These are phyloP conservation scores for Grosmannia huntii DNA, from an alignment of 2,329 filamentous ascomycete species.

Conservation along the genomic window DNA sequence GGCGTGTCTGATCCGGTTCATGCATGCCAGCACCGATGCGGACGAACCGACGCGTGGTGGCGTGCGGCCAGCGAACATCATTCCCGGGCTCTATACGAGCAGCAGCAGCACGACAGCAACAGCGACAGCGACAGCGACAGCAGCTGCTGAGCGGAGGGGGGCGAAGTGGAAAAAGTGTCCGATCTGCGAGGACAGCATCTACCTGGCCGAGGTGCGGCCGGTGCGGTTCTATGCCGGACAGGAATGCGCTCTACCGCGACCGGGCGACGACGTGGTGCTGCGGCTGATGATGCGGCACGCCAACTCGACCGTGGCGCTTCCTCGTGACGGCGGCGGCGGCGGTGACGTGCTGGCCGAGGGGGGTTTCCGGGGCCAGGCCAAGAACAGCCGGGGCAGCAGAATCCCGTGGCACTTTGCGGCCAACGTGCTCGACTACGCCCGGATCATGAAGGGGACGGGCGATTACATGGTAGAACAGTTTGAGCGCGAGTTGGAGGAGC, in stretches of 20 bases:
- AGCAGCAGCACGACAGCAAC: background rate
- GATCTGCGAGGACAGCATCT: slow-evolving; percentile 89
- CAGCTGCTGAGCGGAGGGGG: background rate
- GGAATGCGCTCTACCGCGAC: slow-evolving; percentile 64
- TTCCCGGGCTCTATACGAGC: background rate
- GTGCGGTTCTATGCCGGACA: slow-evolving; percentile 87
- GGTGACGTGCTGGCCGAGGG: slow-evolving; percentile 44
- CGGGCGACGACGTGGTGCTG: slow-evolving; percentile 82
- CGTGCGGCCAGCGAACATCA: slow-evolving; percentile 44
- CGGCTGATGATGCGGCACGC: slow-evolving; percentile 71
- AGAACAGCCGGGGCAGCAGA: background rate
- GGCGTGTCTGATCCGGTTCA: slow-evolving; percentile 85
- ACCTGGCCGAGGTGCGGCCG: slow-evolving; percentile 76
- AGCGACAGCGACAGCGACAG: background rate
- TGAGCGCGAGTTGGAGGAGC: slow-evolving; percentile 61
- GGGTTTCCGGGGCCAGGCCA: background rate
- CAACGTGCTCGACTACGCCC: slow-evolving; percentile 86
- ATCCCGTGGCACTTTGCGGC: slow-evolving; percentile 93
- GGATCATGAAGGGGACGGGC: slow-evolving; percentile 87
- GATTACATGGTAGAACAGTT: slow-evolving; percentile 78
- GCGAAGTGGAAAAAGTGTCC: slow-evolving; percentile 88
- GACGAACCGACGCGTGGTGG: slow-evolving; percentile 35
- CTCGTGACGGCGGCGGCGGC: slow-evolving; percentile 64
- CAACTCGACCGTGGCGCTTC: slow-evolving; percentile 75
- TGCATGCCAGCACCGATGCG: slow-evolving; percentile 68